Evolutionary conservation across 805 yeast species (phyloP).

Genomic region (Cyberlindnera maclurae): DNA sequence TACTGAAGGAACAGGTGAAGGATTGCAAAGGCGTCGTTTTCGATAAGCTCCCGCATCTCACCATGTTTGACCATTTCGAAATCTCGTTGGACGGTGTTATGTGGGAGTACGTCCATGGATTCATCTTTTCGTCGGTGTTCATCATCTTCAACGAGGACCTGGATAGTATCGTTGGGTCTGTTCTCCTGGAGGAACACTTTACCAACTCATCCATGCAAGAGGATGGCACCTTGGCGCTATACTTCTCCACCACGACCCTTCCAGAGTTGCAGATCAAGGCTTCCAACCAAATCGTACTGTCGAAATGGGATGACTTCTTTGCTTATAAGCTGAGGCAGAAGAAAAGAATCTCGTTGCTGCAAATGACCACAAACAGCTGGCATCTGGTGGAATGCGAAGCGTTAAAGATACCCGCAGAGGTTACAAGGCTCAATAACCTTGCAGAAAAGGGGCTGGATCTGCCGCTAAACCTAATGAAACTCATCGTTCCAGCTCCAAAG

Average conservation of each 20-base stretch:
- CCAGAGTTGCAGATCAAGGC: slow-evolving; percentile 38
- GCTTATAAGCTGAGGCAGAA: slow-evolving; percentile 6
- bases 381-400: slow-evolving; percentile 23
- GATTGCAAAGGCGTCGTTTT: slow-evolving; percentile 12
- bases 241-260: slow-evolving; percentile 32
- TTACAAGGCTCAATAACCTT: slow-evolving; percentile 30
- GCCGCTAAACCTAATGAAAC: slow-evolving; percentile 31
- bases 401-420: slow-evolving; percentile 32
- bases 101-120: slow-evolving; percentile 34
- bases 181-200: slow-evolving; percentile 32
- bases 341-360: slow-evolving; percentile 29
- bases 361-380: slow-evolving; percentile 49
- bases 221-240: slow-evolving; percentile 26
- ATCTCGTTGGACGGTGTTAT: slow-evolving; percentile 36
- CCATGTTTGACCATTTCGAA: slow-evolving; percentile 35
- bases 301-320: slow-evolving; percentile 36
- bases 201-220: slow-evolving; percentile 23
- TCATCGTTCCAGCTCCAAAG: slow-evolving; percentile 36
- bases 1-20: slow-evolving; percentile 2
- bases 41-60: slow-evolving; percentile 21
- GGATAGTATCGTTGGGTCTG: slow-evolving; percentile 32
- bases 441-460: slow-evolving; percentile 33
- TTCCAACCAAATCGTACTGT: slow-evolving; percentile 25
- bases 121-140: slow-evolving; percentile 28
- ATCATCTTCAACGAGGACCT: slow-evolving; percentile 21